Percentiles rank a stretch among this genome's conserved stretches.
Evolutionary conservation across 1,284 basidiomycete species (phyloP).

Genomic region (Trametes hirsuta): DNA sequence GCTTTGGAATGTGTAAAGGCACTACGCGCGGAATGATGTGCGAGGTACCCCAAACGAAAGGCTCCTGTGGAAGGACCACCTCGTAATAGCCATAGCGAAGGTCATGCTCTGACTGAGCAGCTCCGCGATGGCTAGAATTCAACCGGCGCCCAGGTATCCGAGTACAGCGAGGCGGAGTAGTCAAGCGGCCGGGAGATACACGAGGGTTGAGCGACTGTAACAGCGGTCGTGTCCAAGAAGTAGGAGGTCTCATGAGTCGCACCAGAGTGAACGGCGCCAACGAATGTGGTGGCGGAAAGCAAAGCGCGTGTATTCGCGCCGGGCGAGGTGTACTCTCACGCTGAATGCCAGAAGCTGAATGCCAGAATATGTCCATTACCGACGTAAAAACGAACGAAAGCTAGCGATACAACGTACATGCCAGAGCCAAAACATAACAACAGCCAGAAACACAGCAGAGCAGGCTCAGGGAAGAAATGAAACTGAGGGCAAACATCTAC

Average conservation of each 20-base stretch:
- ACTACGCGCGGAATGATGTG: slow-evolving; percentile 64
- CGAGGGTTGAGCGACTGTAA: background rate
- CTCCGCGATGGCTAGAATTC: background rate
- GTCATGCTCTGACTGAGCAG: slow-evolving; percentile 20
- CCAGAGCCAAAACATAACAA: slow-evolving; percentile 1
- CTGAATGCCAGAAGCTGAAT: background rate
- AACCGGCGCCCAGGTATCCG: background rate
- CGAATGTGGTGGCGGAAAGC: background rate
- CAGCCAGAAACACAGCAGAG: background rate
- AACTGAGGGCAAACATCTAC: background rate
- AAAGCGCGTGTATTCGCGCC: background rate
- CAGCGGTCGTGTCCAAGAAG: background rate
- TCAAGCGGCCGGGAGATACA: background rate
- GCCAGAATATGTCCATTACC: background rate
- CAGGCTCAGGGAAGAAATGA: background rate
- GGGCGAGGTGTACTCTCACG: too few species aligned
- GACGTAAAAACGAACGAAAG: slow-evolving; percentile 3
- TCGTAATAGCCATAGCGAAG: slow-evolving; percentile 51
- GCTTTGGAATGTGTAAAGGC: slow-evolving; percentile 60
- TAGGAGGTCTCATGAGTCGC: slow-evolving; percentile 3
- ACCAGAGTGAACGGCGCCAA: background rate
- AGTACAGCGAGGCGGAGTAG: background rate
- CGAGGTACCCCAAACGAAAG: slow-evolving; percentile 63
- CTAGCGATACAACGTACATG: slow-evolving; percentile 20
- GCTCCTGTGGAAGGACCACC: slow-evolving; percentile 69